Base-by-base conservation (phyloP, 148 eudicot species). In the Vaccinium macrocarpon region DNA sequence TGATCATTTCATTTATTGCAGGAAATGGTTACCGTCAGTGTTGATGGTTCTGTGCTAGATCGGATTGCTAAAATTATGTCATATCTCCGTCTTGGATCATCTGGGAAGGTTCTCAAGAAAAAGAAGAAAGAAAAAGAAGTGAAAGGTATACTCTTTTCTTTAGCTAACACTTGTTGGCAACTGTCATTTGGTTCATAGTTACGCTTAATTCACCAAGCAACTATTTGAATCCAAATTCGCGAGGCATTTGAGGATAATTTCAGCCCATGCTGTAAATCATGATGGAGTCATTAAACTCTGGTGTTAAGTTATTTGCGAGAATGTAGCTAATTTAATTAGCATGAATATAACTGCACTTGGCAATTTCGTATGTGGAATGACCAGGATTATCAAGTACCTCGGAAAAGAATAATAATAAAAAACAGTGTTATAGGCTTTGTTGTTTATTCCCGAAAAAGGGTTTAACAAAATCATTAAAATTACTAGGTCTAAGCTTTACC, bases 21-120 rank as follows among this genome's bases (percentile, higher is more conserved):
- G 99, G 99, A 97, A 91, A 94, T 94, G 95, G 98, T 97, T 74
- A 93, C 97, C 50, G 99, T 95, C 55, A 95, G 92, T 85, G 98
- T 97, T 86, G 99, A 97, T 93, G 96, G 97, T 80, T 93, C 97
- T 83, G 99, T 97, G 86, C 91, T 97, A 59, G 99, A 97, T 79
- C 96, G 96, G 76, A 97, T 97, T 84, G 94, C 94, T 79, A 97
- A 97, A 90, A 95, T 97, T 75, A 95, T 97, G 98, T 92, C 97
- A 52, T 97, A 97, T 89, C 95, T 97, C 70, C 99, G 99, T 76
- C 93, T 97, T 82, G 99, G 99, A 85, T 95, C 99, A 84, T 97
- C 99, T 50, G 99, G 99, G 79, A 97, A 97, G 87, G 96, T 97
- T 89, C 91, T 96, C 80, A 97, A 97, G 93, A 97, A 97, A 89